Evolutionary conservation across 495 filamentous ascomycete species (phyloP), one percentile per base, ranked within the genome.

Genomic region (Talaromyces wortmannii): DNA sequence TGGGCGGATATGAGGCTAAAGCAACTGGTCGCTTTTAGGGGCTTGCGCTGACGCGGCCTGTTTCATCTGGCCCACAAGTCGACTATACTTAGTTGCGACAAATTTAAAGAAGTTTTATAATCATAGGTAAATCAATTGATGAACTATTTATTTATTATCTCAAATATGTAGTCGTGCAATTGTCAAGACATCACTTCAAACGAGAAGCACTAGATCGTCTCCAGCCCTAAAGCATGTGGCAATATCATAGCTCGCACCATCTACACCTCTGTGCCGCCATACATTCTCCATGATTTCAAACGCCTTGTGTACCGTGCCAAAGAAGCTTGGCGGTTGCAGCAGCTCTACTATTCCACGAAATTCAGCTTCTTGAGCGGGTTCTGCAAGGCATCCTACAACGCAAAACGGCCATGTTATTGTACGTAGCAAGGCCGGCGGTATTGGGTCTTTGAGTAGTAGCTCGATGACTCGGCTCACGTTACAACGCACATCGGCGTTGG

Each of bases 161-260:
- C 23, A 23, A 23, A 23, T 4, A 23, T 23, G 23, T 23, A 23
- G 2, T 23, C 4, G 23, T 23, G 23, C 23, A 23, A 23, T 23
- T 23, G 23, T 23, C 23, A 23, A 23, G 23, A 23, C 4, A 23
- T 23, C 23, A 23, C 1, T 23, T 36, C 59, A 73, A 53, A 78
- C 63, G 52, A 79, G 61, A 44, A 79, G 57, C 0, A 73, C 60
- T 10, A 70, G 56, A 57, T 67, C 59, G 16, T 63, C 65, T 32
- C 73, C 59, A 15, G 59, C 61, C 48, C 59, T 67, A 44, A 79
- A 70, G 48, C 70, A 76, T 1, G 59, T 58, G 7, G 70, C 67
- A 1, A 77, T 45, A 48, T 79, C 75, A 57, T 68, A 70, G 31
- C 50, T 62, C 17, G 56, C 44, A 55, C 67, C 57, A 31, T 46